Evolutionary conservation across 345 rosid species (phyloP).

Genomic region (Eucalyptus microcorys): DNA sequence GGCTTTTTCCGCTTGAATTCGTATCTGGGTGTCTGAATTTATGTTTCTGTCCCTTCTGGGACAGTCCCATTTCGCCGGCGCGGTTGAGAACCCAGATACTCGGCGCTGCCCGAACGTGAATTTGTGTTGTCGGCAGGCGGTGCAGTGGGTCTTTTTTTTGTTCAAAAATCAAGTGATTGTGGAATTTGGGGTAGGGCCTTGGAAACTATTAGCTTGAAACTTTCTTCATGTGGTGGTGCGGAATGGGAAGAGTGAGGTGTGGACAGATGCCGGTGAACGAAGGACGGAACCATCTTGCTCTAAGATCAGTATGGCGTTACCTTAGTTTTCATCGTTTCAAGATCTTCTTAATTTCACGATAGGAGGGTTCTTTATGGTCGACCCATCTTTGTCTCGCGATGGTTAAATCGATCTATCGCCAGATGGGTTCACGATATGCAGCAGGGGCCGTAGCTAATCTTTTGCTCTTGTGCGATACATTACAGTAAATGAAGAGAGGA

Average conservation of each 20-base stretch:
- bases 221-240: not conserved
- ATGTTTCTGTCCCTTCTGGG: not conserved
- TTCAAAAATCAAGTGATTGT: not conserved
- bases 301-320: not conserved
- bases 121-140: not conserved
- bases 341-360: not conserved
- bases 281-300: not conserved
- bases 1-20: not conserved
- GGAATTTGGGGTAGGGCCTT: not conserved
- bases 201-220: not conserved
- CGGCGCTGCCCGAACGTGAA: not conserved
- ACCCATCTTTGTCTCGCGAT: not conserved
- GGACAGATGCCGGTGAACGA: not conserved
- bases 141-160: not conserved
- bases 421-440: not conserved
- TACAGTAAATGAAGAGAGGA: not conserved
- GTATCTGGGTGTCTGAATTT: not conserved
- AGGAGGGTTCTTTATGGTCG: not conserved
- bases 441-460: not conserved
- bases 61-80: not conserved
- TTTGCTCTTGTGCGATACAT: not conserved
- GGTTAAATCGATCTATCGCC: not conserved
- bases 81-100: not conserved
- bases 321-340: not conserved
- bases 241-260: not conserved